Conservation (phyloP, 148 eudicot genomes). For the Rhododendron mucronatum region DNA sequence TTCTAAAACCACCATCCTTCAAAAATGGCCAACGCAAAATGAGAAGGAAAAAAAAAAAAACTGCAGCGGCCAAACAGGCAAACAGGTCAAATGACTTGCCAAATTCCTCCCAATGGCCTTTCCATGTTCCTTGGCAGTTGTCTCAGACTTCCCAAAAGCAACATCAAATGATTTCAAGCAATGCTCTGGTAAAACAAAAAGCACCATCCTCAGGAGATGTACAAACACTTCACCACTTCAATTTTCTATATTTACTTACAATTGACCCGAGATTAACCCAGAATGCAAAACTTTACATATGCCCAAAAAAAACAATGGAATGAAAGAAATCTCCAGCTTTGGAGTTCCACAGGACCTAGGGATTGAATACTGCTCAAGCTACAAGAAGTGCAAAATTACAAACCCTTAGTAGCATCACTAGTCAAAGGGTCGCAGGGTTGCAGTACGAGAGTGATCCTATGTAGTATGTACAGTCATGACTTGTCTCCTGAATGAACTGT, state of each 20-base stretch:
- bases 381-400: background rate
- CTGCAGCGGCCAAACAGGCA: background rate
- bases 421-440: background rate
- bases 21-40: background rate
- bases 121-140: background rate
- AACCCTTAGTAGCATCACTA: background rate
- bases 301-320: background rate
- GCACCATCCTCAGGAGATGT: background rate
- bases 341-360: background rate
- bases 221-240: background rate
- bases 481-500: background rate
- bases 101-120: background rate
- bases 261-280: background rate
- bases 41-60: too few species aligned
- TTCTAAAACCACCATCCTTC: background rate
- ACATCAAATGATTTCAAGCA: background rate
- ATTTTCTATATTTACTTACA: background rate
- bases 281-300: background rate
- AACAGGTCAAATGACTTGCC: background rate
- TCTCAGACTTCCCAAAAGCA: background rate
- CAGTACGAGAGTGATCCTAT: background rate
- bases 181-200: background rate
- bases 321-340: background rate
- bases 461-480: background rate
- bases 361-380: background rate